Conservation (phyloP, 257 asterid genomes). For the Anisodus tanguticus region DNA sequence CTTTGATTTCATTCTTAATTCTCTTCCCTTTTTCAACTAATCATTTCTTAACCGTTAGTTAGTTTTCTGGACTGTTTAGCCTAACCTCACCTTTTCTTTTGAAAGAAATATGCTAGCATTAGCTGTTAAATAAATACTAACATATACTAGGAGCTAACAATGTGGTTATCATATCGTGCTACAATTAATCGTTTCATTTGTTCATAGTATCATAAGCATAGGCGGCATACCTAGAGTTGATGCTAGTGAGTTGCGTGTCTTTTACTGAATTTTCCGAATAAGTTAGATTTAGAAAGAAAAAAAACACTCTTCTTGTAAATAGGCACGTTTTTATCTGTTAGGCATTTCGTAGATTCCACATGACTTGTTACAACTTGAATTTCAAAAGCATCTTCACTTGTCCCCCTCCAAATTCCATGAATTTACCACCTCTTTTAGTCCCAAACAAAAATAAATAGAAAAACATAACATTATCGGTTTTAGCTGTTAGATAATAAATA, state of each 20-base stretch:
- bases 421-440: background rate
- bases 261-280: background rate
- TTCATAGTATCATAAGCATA: too few relatives aligned
- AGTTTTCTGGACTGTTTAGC: too few relatives aligned
- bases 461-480: background rate
- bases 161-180: too few relatives aligned
- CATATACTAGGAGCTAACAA: too few relatives aligned
- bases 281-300: background rate
- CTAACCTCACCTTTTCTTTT: too few relatives aligned
- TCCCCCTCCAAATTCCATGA: background rate
- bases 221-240: too few relatives aligned
- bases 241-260: too few relatives aligned
- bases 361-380: background rate
- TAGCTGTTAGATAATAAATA: background rate
- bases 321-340: background rate
- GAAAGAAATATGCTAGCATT: too few relatives aligned
- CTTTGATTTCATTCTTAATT: background rate
- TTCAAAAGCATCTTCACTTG: slow-evolving; percentile 11
- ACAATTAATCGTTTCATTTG: too few relatives aligned
- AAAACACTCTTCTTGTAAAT: background rate
- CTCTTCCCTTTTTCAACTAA: background rate
- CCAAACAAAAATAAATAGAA: background rate
- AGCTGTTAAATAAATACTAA: too few relatives aligned
- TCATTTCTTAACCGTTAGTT: too few relatives aligned
- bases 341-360: background rate